These are phyloP conservation scores for Calonectria fujianensis DNA, from an alignment of 2,329 filamentous ascomycete genomes.

Conservation along the genomic window DNA sequence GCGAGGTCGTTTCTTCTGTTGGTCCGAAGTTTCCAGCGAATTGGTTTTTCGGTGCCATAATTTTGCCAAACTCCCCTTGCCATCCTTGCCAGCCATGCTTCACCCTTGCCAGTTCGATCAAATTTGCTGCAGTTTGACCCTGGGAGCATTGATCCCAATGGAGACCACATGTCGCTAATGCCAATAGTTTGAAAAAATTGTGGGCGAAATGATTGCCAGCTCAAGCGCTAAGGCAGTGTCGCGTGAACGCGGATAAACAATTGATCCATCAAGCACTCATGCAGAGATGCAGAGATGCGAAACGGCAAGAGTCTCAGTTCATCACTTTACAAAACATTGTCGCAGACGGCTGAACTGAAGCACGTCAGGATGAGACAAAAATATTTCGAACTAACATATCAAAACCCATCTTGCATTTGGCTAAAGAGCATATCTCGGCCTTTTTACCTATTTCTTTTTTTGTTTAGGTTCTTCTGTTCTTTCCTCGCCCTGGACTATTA, in stretches of 20 bases:
- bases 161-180: neutral
- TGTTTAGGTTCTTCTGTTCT: too few relatives aligned
- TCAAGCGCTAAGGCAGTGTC: neutral
- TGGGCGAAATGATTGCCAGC: neutral
- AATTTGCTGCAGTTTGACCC: too few relatives aligned
- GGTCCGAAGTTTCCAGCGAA: neutral
- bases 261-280: neutral
- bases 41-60: neutral
- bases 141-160: too few relatives aligned
- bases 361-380: neutral
- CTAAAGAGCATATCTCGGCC: neutral
- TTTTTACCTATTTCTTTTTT: neutral
- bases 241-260: neutral
- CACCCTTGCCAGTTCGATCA: neutral
- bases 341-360: neutral
- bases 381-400: neutral
- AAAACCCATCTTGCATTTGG: neutral
- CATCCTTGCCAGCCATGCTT: neutral
- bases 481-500: too few relatives aligned
- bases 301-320: neutral
- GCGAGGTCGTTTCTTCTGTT: neutral
- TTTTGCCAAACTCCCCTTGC: neutral
- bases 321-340: neutral
- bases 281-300: neutral
- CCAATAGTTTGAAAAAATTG: neutral